A percentile compares a stretch with the other conserved stretches of the same genome.
phyloP scores from a whole-genome alignment of 2,329 filamentous ascomycete genomes.

The Fusarium proliferatum region DNA sequence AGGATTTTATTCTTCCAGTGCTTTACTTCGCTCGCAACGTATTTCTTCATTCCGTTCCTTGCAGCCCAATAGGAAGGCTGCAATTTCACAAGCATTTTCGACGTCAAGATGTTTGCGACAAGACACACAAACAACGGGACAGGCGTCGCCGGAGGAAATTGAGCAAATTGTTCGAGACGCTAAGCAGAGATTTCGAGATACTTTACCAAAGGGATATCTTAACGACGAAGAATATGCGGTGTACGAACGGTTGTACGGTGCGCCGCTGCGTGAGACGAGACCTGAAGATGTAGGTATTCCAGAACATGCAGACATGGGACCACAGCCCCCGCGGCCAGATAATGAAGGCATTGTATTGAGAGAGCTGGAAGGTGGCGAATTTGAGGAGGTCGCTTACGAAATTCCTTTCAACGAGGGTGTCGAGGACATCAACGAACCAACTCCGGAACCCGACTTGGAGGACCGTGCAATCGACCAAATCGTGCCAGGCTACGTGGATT shows the following conservation, averaged over 20 bases:
- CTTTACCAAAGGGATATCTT: constrained; percentile 77
- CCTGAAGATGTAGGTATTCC: constrained; percentile 69
- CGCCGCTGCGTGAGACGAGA: constrained; percentile 71
- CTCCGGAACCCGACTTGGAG: neutral
- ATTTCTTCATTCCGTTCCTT: constrained; percentile 26
- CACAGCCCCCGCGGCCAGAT: constrained; percentile 27
- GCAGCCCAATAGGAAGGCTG: constrained; percentile 43
- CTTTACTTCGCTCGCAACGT: constrained; percentile 28
- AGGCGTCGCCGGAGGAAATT: constrained; percentile 52
- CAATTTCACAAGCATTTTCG: constrained; percentile 48
- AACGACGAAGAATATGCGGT: constrained; percentile 76
- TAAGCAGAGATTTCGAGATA: constrained; percentile 80
- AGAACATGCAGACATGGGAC: constrained; percentile 52
- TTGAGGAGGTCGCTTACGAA: constrained; percentile 70
- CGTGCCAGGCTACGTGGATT: constrained; percentile 56
- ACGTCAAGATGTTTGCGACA: constrained; percentile 42
- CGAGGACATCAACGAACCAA: constrained; percentile 39
- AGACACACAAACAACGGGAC: constrained; percentile 19
- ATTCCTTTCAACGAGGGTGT: constrained; percentile 33
- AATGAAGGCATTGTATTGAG: constrained; percentile 62
- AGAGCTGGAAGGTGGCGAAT: constrained; percentile 64
- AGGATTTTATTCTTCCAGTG: constrained; percentile 22
- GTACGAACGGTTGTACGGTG: constrained; percentile 85
- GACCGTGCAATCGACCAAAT: constrained; percentile 42
- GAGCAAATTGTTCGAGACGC: constrained; percentile 77